Evolutionary conservation across 1,139 yeast genomes (phyloP).

Genomic region (Nakaseomyces bracarensis): DNA sequence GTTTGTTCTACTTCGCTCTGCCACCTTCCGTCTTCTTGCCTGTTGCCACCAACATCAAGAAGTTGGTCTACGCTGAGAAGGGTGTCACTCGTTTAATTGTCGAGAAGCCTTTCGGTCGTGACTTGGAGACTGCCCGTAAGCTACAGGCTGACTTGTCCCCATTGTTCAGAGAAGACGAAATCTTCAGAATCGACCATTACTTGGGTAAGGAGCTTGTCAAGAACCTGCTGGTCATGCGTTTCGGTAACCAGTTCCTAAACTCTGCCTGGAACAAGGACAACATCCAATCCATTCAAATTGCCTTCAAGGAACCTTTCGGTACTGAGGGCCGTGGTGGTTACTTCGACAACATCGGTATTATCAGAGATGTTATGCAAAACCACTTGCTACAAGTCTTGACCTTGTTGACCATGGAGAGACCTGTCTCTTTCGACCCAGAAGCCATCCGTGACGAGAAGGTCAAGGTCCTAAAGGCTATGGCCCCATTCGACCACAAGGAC

Average conservation of each 20-base stretch:
- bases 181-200: conserved; percentile 93
- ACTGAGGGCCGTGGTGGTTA: conserved; percentile 99
- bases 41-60: conserved; percentile 69
- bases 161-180: conserved; percentile 80
- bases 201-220: conserved; percentile 97
- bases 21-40: conserved; percentile 87
- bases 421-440: conserved; percentile 82
- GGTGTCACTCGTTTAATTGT: conserved; percentile 79
- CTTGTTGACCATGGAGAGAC: conserved; percentile 90
- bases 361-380: conserved; percentile 97
- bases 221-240: conserved; percentile 78
- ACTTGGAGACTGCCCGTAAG: conserved; percentile 66
- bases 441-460: conserved; percentile 95
- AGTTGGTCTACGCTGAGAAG: conserved; percentile 53
- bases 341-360: conserved; percentile 89
- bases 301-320: conserved; percentile 94
- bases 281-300: conserved; percentile 72
- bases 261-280: conserved; percentile 82
- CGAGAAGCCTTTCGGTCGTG: conserved; percentile 97
- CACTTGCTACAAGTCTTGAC: conserved; percentile 91
- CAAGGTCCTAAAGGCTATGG: conserved; percentile 75
- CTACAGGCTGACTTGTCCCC: conserved; percentile 75
- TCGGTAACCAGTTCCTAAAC: conserved; percentile 77
- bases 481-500: conserved; percentile 56
- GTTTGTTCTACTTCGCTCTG: conserved; percentile 84